A percentile compares a stretch with the other conserved stretches of the same genome.
These are phyloP conservation scores for Diddensiella caesifluorescens DNA, from an alignment of 805 yeast genomes.

Conservation along the genomic window DNA sequence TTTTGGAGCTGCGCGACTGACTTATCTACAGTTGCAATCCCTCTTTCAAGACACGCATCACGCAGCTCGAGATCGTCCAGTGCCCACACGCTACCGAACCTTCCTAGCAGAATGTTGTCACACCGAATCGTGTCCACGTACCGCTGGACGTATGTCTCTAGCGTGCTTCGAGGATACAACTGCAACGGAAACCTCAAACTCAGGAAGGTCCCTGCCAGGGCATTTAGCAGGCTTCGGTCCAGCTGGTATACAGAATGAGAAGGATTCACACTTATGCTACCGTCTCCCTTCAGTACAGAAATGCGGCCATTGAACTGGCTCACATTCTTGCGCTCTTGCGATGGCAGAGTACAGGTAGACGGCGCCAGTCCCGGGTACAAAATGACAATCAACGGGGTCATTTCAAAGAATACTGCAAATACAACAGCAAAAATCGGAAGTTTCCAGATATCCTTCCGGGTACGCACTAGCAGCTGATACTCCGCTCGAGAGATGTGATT, in stretches of 20 bases:
- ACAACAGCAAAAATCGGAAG: constrained; percentile 55
- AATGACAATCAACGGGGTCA: constrained; percentile 49
- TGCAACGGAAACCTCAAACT: constrained; percentile 20
- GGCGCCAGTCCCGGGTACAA: constrained; percentile 55
- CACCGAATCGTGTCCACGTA: constrained; percentile 45
- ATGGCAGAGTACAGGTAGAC: constrained; percentile 47
- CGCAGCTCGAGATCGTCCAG: constrained; percentile 43
- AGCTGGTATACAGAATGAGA: constrained; percentile 19
- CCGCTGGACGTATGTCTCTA: constrained; percentile 37
- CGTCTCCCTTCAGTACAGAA: neutral
- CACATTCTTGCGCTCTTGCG: neutral
- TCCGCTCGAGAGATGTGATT: constrained; percentile 39
- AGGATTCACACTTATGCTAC: constrained; percentile 4
- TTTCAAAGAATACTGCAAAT: constrained; percentile 51
- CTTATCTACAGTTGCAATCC: constrained; percentile 28
- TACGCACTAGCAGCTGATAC: constrained; percentile 47
- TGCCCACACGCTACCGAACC: constrained; percentile 44
- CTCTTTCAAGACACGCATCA: constrained; percentile 47
- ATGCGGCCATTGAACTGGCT: neutral
- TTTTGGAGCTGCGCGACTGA: constrained; percentile 10
- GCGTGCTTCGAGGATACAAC: constrained; percentile 35
- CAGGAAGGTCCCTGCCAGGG: constrained; percentile 19
- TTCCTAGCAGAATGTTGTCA: constrained; percentile 43
- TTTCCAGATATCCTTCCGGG: constrained; percentile 45
- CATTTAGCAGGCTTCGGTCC: constrained; percentile 13